Base-by-base conservation (phyloP, 495 filamentous ascomycete species). In the Penicillium pulvis region DNA sequence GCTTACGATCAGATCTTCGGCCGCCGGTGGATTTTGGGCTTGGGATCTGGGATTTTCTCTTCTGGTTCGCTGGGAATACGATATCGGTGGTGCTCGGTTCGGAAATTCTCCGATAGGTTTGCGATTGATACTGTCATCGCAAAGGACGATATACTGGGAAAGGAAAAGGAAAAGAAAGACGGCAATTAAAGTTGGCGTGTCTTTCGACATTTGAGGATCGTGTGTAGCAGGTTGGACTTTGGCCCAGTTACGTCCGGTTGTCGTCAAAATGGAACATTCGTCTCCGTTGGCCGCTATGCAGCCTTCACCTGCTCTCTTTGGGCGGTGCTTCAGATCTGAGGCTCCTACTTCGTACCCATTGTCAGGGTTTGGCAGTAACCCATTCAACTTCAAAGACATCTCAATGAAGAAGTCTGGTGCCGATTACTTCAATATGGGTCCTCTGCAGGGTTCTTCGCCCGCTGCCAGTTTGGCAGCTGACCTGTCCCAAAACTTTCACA, bases 251-350 rank as follows among this genome's bases (percentile, higher is more conserved):
- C 17, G 23, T 19, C 49, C 26, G 23, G 24, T 36, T 59, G 51
- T 55, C 42, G n/a, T 43, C 6, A 47, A 59, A 56, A 97, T 98
- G 91, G 90, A 96, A 75, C 87, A 87, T 47, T 98, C 93, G 50
- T 98, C 94, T 56, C 94, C 94, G 46, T 76, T 97, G 65, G 94
- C 93, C 69, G 92, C 93, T 41, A 90, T 98, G 89, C 92, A 91
- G 80, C 91, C 91, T 60, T 83, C 87, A 5, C 84, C 89, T 33
- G 76, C 89, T 47, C 71, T 81, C 35, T 80, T 80, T 51, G 79
- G 81, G 2, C 76, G 77, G 33, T 85, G 82, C 73, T 84, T 80
- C 67, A 74, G 79, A 47, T 71, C 75, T 48, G 82, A 87, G 60
- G 70, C 76, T 26, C 71, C 83, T 4, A 72, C 81, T 42, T 76